Base-by-base conservation (phyloP, 108 stramenopile species). In the Stephanodiscus triporus region DNA sequence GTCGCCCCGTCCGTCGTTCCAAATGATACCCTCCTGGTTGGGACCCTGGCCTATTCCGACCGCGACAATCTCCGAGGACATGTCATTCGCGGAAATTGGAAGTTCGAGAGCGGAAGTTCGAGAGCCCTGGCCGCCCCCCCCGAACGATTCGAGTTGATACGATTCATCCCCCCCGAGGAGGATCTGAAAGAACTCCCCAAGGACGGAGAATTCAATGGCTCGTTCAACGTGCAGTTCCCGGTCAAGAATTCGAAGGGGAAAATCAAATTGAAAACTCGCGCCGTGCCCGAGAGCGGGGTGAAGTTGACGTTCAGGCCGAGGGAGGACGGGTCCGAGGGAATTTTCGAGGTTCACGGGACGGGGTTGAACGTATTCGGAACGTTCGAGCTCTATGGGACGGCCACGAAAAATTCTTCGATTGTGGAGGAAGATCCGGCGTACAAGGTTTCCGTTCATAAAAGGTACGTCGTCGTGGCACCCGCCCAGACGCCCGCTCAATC, bases 71-170 rank as follows among this genome's bases (percentile, higher is more conserved):
- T 72, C n/a, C 80, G 92, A 13, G 85, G 90, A 11, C 94, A 95
- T 56, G 61, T 88, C 30, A 92, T 95, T 65, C 89, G 90, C 22
- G 94, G 94, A 10, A 93, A 80, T 75, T 95, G 94, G 94, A 92
- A 92, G 43, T 95, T 84, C 63, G 94, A 91, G 70, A 84, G 87
- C 70, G 94, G 94, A 92, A 92, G 43, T 95, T 84, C 63, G 94
- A 91, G 70, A 84, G 87, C 70, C 80, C 83, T 24, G 73, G 64
- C 64, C 9, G 68, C 88, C 66, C 78, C 85, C 23, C 87, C 91
- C 9, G 91, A 91, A 65, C 81, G 89, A 34, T 95, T 95, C 78
- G 91, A 95, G 54, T 77, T 95, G 24, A 30, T 84, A n/a, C 84
- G 94, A 4, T 89, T 61, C 45, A 65, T 95, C 11, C 75, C 72